Base-by-base conservation (phyloP, 164 flowering plant species). In the Malania oleifera region DNA sequence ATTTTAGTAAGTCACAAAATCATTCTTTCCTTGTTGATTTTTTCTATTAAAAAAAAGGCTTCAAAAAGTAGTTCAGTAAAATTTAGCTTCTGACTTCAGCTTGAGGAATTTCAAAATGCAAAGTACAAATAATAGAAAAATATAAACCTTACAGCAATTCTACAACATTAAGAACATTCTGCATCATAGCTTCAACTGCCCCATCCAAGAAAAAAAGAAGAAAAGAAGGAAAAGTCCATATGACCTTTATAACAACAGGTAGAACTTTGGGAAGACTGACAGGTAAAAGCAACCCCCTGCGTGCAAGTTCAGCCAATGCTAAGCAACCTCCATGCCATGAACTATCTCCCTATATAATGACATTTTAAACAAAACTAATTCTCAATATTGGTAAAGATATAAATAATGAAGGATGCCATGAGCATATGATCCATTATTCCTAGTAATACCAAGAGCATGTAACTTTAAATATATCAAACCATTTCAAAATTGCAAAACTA, bases 261-360 rank as follows among this genome's bases (percentile, higher is more conserved):
- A 93, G 86, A 63, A 90, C 99, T 83, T 77, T 83, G 52, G 87
- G 86, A 69, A 93, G 85, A 71, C 89, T 83, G 57, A 63, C 55
- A 51, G 97, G 99, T 66, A 93, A 73, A 11, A 93, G 82, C 77
- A 93, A 75, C 61, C 99, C 99, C 75, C 99, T 80, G 29, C 99
- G 91, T 61, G 95, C 95, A 59, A 93, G 80, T 73, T 93, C 97
- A 53, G 96, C 99, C 71, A 93, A 72, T 19, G 99, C 99, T 54
- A 93, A 79, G 80, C 97, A 93, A 58, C 92, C 99, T 54, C 97
- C 99, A 75, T 93, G 99, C 97, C 99, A 93, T 57, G 99, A 93
- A 66, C 99, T 95, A 84, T 93, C 99, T 54, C 99, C 99, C 99
- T 88, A 57, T 20, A 67, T 72, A 63, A 26, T n/a, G 14, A 20